Base-by-base conservation (phyloP, 495 filamentous ascomycete genomes). In the Penicillium diatomitis region DNA sequence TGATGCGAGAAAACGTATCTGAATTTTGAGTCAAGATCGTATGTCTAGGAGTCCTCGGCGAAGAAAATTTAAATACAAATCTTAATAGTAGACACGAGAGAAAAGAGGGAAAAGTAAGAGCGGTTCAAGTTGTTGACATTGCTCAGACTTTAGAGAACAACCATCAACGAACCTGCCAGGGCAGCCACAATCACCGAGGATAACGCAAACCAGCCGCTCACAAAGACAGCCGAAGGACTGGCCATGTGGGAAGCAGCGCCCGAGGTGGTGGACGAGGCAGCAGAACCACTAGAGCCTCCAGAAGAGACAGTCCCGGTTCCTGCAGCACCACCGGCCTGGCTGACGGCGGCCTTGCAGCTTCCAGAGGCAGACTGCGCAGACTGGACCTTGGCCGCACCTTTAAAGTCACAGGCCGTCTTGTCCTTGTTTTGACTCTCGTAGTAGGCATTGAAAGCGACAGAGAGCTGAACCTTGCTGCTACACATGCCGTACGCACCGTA, bases 401-500 rank as follows among this genome's bases (percentile, higher is more conserved):
- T 70, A 69, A 96, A 98, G 69, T 86, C 76, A 63, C 91, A 98
- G 11, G 90, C 83, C 32, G 62, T 55, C 28, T 66, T 53, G 42
- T 66, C 71, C 35, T 69, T 71, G 40, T 60, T 60, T 38, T 72
- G 62, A 11, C 45, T 51, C 38, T 81, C 63, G 67, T 90, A 91
- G 75, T 95, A 97, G 39, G 66, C 61, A 66, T 95, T 82, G 54
- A 96, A 78, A 32, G 81, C 87, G 58, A 79, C 92, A 38, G 81
- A 83, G 9, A 96, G 80, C 69, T 91, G 79, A 63, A 95, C 77
- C 52, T 74, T 78, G 54, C 79, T 53, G 50, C 72, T 78, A 76
- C 92, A 97, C 78, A 92, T 87, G 60, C 82, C 80, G 70, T 88
- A 96, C 7, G 87, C 81, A 35, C 91, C 91, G 62, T 90, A 97